A percentile compares a stretch with the other conserved stretches of the same genome.
These are phyloP conservation scores for Cutaneotrichosporon daszewskae DNA, from an alignment of 1,284 basidiomycete species.

Conservation along the genomic window DNA sequence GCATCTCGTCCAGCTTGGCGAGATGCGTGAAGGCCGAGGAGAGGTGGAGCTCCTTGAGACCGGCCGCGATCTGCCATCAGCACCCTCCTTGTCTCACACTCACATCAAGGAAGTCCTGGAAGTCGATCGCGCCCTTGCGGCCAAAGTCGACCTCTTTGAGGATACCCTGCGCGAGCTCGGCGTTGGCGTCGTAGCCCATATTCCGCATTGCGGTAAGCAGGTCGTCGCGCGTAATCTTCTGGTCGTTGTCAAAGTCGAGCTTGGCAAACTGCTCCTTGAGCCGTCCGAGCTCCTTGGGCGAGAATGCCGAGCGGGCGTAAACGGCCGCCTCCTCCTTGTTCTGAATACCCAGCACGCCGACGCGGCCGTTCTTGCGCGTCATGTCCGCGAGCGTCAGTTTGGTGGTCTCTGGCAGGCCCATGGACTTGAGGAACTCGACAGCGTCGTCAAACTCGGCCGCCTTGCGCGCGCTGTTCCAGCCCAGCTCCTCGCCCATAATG, in stretches of 20 bases:
- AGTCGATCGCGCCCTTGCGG: slow-evolving; percentile 55
- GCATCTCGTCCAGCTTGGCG: slow-evolving; percentile 28
- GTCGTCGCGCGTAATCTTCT: slow-evolving; percentile 42
- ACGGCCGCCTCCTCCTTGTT: slow-evolving; percentile 42
- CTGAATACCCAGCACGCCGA: slow-evolving; percentile 33
- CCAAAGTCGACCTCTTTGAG: slow-evolving; percentile 68
- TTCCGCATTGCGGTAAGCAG: slow-evolving; percentile 42
- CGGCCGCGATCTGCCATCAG: slow-evolving; percentile 69
- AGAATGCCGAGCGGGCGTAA: slow-evolving; percentile 61
- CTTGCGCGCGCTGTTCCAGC: slow-evolving; percentile 63
- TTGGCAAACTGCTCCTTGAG: slow-evolving; percentile 57
- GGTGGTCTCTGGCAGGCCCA: slow-evolving; percentile 62
- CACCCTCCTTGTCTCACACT: background rate
- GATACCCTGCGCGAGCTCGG: slow-evolving; percentile 62
- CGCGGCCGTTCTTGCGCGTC: slow-evolving; percentile 21
- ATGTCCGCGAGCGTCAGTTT: slow-evolving; percentile 42
- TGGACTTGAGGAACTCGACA: slow-evolving; percentile 63
- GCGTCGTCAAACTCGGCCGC: slow-evolving; percentile 59
- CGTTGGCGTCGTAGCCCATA: slow-evolving; percentile 39
- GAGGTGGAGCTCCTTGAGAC: slow-evolving; percentile 66
- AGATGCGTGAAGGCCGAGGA: slow-evolving; percentile 53
- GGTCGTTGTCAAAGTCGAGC: slow-evolving; percentile 48
- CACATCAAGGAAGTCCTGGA: slow-evolving; percentile 79
- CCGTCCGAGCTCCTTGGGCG: slow-evolving; percentile 61
- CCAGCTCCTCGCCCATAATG: slow-evolving; percentile 81